These are phyloP conservation scores for Przewalskia tangutica DNA, from an alignment of 257 asterid genomes.

Conservation along the genomic window DNA sequence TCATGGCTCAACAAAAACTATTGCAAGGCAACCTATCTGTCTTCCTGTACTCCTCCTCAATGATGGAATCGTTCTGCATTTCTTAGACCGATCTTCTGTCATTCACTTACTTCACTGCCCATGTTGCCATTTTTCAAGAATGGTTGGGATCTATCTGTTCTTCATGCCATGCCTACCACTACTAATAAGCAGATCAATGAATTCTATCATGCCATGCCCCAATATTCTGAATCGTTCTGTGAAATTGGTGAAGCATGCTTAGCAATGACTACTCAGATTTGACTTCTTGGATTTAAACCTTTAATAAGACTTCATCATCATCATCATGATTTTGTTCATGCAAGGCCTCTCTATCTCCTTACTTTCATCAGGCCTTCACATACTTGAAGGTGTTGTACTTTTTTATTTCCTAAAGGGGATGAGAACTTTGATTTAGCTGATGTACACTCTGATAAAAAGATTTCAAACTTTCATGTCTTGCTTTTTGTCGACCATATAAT, in stretches of 20 bases:
- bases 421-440: conserved; percentile 28
- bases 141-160: conserved; percentile 44
- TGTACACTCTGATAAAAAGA: conserved; percentile 12
- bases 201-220: conserved; percentile 76
- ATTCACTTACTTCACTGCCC: conserved; percentile 40
- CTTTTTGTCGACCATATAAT: conserved; percentile 13
- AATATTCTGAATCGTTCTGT: conserved; percentile 61
- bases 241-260: conserved; percentile 84
- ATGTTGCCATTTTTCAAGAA: conserved; percentile 53
- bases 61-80: conserved; percentile 58
- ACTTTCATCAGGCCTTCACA: conserved; percentile 72
- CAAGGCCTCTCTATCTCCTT: conserved; percentile 68
- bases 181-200: conserved; percentile 56
- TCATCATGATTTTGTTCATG: conserved; percentile 66
- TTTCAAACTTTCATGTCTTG: not conserved
- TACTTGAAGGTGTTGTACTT: conserved; percentile 84
- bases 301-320: conserved; percentile 47
- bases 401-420: conserved; percentile 30
- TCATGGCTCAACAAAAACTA: conserved; percentile 51
- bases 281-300: conserved; percentile 46
- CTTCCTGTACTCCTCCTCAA: conserved; percentile 54
- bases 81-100: conserved; percentile 39
- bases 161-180: conserved; percentile 65
- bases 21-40: conserved; percentile 60
- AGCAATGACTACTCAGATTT: conserved; percentile 51